Evolutionary conservation across 495 filamentous ascomycete genomes (phyloP).

Genomic region (Penicillium parvum): DNA sequence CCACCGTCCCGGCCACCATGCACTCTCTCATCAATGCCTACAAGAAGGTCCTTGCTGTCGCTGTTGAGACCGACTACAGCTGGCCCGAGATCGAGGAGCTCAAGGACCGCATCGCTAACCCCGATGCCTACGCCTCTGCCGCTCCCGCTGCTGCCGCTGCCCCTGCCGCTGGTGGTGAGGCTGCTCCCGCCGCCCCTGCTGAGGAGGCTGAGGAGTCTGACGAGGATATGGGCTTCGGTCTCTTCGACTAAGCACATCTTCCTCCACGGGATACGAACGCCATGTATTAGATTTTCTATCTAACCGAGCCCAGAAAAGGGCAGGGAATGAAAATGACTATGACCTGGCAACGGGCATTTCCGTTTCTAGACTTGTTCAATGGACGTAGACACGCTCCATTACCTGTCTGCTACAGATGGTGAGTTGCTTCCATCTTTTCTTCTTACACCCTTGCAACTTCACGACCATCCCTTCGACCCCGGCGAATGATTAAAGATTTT

Average conservation of each 20-base stretch:
- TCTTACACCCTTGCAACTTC: neutral
- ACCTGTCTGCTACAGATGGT: constrained; percentile 26
- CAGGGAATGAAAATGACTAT: constrained; percentile 32
- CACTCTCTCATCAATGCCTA: constrained; percentile 94
- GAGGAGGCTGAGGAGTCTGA: constrained; percentile 45
- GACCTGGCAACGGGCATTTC: constrained; percentile 25
- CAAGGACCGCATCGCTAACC: constrained; percentile 98
- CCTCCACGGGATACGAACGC: constrained; percentile 27
- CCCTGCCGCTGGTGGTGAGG: constrained; percentile 41
- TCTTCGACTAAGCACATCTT: constrained; percentile 51
- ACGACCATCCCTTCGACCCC: constrained; percentile 1
- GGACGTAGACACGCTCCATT: constrained; percentile 42
- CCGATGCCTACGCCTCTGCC: constrained; percentile 83
- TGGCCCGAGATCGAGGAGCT: constrained; percentile 96
- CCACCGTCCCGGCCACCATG: constrained; percentile 91
- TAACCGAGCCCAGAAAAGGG: constrained; percentile 27
- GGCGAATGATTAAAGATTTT: constrained; percentile 57
- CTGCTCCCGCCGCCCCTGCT: constrained; percentile 53
- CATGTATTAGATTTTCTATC: constrained; percentile 43
- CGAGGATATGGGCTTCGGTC: constrained; percentile 53
- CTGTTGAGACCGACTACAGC: constrained; percentile 83
- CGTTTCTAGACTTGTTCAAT: constrained; percentile 26
- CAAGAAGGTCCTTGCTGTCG: constrained; percentile 94
- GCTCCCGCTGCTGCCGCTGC: constrained; percentile 63
- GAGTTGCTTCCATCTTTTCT: constrained; percentile 19